Evolutionary conservation across 768 basidiomycete genomes (phyloP), one percentile per base, ranked within the genome.

Genomic region (Boletus coccyginus): DNA sequence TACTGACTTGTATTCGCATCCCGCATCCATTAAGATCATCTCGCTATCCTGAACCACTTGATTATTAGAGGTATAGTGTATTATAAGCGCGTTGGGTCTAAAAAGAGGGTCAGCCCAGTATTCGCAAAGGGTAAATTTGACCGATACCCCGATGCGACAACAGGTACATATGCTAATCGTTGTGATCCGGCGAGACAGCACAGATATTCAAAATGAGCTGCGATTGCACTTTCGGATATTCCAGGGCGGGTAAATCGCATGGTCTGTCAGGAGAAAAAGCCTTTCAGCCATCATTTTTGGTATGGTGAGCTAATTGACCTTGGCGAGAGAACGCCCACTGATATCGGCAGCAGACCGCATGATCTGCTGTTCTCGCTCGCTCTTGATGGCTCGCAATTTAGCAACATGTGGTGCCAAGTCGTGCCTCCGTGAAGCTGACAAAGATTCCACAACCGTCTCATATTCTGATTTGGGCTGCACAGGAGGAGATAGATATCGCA

Each of bases 31-130:
- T 13, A 97, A 78, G 16, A 97, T 77, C 62, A 92, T 76, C 62
- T 98, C 94, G 19, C 78, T 83, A 1, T 83, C 73, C 40, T 78
- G 76, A 10, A 95, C 72, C 19, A 89, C 63, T 55, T 91, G 90
- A 68, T 96, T 87, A 70, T 98, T 98, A 17, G 87, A 81, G 1
- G 94, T 96, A 68, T 98, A 98, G 65, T 99, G 97, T 58, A 99
- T 94, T 41, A 91, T 87, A 1, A 97, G 78, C 9, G 92, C 86
- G 66, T 98, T 97, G 3, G 89, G 79, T 31, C 93, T 95, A 35
- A 47, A 61, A 38, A 21, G 40, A 10, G 27, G 13, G 40, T 64
- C 24, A 48, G 41, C 12, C 17, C 27, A 33, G 47, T 41, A 19
- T 35, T 53, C 42, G 3, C 33, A 52, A 50, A 45, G 12, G 48